Evolutionary conservation across 768 basidiomycete genomes (phyloP).

Genomic region (Trametes coccinea): DNA sequence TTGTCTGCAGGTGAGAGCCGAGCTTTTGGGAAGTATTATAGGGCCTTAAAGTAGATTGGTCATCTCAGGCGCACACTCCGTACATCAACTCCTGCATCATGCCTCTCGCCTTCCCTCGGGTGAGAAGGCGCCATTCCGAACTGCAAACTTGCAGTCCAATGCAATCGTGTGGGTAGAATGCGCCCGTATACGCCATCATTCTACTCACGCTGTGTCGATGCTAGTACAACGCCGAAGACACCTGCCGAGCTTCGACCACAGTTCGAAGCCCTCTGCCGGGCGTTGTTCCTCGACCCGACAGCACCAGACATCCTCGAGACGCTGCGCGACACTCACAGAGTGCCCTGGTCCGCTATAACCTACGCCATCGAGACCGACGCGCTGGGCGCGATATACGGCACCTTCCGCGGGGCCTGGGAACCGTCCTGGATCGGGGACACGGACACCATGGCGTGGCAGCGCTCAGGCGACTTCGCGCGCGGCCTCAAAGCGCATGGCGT

Average conservation of each 20-base stretch:
- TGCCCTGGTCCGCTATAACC: conserved; percentile 53
- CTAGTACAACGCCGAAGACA: conserved; percentile 55
- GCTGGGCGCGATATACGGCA: conserved; percentile 54
- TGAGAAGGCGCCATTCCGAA: conserved; percentile 60
- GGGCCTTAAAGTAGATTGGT: not conserved
- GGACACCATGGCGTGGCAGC: conserved; percentile 70
- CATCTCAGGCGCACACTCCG: conserved; percentile 64
- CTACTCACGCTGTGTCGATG: not conserved
- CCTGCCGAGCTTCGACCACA: conserved; percentile 58
- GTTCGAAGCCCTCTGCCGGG: conserved; percentile 60
- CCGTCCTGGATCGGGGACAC: conserved; percentile 54
- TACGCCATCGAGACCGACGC: conserved; percentile 58
- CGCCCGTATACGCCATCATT: not conserved
- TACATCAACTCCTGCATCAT: conserved; percentile 73
- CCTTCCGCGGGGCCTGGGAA: conserved; percentile 69
- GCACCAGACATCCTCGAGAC: conserved; percentile 48
- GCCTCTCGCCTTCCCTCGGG: conserved; percentile 62
- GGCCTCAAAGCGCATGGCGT: conserved; percentile 59
- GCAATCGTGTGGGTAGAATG: conserved; percentile 56
- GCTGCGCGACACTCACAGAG: conserved; percentile 49
- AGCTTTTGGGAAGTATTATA: not conserved
- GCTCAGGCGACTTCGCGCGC: conserved; percentile 55
- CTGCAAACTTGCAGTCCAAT: conserved; percentile 72
- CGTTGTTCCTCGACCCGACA: conserved; percentile 55
- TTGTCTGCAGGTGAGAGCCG: conserved; percentile 62